Conservation (phyloP, 2,329 filamentous ascomycete genomes). For the Dissoconium aciculare region DNA sequence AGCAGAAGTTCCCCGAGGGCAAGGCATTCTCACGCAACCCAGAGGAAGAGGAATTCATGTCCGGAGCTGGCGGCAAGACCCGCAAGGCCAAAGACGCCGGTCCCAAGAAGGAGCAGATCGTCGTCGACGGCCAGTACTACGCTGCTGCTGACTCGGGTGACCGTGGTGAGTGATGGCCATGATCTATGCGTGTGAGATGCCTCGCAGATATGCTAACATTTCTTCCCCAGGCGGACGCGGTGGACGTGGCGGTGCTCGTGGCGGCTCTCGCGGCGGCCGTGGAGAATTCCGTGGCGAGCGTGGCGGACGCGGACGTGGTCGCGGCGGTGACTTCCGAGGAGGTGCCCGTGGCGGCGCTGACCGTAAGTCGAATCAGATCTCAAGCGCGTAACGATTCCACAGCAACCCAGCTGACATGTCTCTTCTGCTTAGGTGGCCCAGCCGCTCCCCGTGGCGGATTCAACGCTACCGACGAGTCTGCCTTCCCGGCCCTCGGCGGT, state of each 20-base stretch:
- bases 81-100: slow-evolving; percentile 72
- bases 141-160: slow-evolving; percentile 43
- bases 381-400: background rate
- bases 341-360: slow-evolving; percentile 14
- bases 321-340: slow-evolving; percentile 18
- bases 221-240: slow-evolving; percentile 34
- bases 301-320: slow-evolving; percentile 24
- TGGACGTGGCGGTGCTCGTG: slow-evolving; percentile 33
- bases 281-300: slow-evolving; percentile 31
- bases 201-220: too few relatives aligned
- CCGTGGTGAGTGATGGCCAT: slow-evolving; percentile 39
- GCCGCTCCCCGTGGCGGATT: slow-evolving; percentile 12
- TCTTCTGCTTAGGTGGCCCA: slow-evolving; percentile 22
- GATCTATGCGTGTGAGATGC: too few relatives aligned
- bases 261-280: slow-evolving; percentile 24
- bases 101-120: slow-evolving; percentile 66
- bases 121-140: slow-evolving; percentile 61
- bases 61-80: slow-evolving; percentile 59
- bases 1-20: slow-evolving; percentile 87
- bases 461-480: slow-evolving; percentile 21
- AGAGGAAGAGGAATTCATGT: slow-evolving; percentile 59
- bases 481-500: slow-evolving; percentile 24
- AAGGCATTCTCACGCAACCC: slow-evolving; percentile 45
- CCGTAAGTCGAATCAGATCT: slow-evolving; percentile 9
- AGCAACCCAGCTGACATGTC: too few relatives aligned